phyloP scores from a whole-genome alignment of 2,329 filamentous ascomycete genomes.

The Graphilbum ipis-grandicollis region DNA sequence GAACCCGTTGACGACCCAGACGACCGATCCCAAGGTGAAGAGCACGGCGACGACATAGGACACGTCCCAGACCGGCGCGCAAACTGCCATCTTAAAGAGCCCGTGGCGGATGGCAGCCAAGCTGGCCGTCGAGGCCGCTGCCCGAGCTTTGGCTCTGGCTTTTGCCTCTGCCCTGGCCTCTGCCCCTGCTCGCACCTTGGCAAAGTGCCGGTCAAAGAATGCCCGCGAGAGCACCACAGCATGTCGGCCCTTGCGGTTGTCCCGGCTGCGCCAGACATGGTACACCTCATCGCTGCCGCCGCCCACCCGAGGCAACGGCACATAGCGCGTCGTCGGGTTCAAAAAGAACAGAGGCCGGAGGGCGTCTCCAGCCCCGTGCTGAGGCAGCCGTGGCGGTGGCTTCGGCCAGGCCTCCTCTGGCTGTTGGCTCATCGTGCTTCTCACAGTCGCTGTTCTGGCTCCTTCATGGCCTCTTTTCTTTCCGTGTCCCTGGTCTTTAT shows the following conservation, averaged over 20 bases:
- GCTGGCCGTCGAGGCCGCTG: slow-evolving; percentile 9
- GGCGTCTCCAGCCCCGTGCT: too few relatives aligned
- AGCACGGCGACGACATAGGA: slow-evolving; percentile 23
- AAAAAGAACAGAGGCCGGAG: too few relatives aligned
- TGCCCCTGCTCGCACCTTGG: not conserved
- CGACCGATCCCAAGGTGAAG: slow-evolving; percentile 24
- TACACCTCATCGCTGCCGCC: slow-evolving; percentile 13
- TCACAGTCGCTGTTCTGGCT: too few relatives aligned
- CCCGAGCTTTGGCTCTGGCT: not conserved
- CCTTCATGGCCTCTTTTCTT: too few relatives aligned
- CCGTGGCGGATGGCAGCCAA: slow-evolving; percentile 13
- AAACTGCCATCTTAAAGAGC: slow-evolving; percentile 18
- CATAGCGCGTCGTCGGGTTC: slow-evolving; percentile 10
- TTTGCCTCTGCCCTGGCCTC: not conserved
- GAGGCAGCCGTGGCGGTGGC: too few relatives aligned
- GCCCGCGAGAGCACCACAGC: slow-evolving; percentile 13
- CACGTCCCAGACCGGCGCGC: slow-evolving; percentile 23
- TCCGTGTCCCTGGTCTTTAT: too few relatives aligned
- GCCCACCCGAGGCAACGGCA: too few relatives aligned
- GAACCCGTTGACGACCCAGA: slow-evolving; percentile 44
- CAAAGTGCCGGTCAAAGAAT: slow-evolving; percentile 4
- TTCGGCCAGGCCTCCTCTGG: too few relatives aligned
- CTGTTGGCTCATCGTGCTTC: not conserved
- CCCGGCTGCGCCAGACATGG: slow-evolving; percentile 22
- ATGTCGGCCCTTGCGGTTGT: slow-evolving; percentile 25